These are phyloP conservation scores for Spathaspora hagerdaliae DNA, from an alignment of 805 yeast species.

Conservation along the genomic window DNA sequence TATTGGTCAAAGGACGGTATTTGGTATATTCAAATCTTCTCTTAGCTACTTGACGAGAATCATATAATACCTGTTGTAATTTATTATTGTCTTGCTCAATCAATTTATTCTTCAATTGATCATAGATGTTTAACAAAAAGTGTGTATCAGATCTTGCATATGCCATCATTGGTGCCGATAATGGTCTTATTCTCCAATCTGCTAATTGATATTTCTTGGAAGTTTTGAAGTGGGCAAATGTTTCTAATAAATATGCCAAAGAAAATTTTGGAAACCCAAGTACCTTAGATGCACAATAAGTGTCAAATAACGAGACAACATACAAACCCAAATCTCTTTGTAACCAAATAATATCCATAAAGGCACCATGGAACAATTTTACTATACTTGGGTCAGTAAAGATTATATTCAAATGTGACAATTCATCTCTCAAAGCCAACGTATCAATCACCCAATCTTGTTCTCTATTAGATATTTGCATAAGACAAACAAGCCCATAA, in stretches of 20 bases:
- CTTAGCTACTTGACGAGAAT: conserved; percentile 74
- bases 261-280: conserved; percentile 81
- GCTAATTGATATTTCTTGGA: conserved; percentile 94
- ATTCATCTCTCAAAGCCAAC: conserved; percentile 67
- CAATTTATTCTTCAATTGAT: conserved; percentile 63
- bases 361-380: conserved; percentile 94
- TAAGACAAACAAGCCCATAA: conserved; percentile 83
- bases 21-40: conserved; percentile 79
- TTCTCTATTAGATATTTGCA: conserved; percentile 86
- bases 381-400: conserved; percentile 78
- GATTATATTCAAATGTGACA: conserved; percentile 62
- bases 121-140: conserved; percentile 76
- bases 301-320: conserved; percentile 85
- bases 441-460: conserved; percentile 89
- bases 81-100: conserved; percentile 36
- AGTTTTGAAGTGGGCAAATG: conserved; percentile 77
- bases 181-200: conserved; percentile 93
- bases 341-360: conserved; percentile 94
- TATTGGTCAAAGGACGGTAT: conserved; percentile 44
- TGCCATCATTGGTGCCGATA: conserved; percentile 66
- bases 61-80: conserved; percentile 57
- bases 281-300: conserved; percentile 81
- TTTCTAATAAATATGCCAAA: conserved; percentile 77
- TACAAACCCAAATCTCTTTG: conserved; percentile 94
- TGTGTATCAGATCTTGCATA: conserved; percentile 97